Evolutionary conservation across 257 asterid genomes (phyloP), one percentile per base, ranked within the genome.

Genomic region (Ballota nigra): DNA sequence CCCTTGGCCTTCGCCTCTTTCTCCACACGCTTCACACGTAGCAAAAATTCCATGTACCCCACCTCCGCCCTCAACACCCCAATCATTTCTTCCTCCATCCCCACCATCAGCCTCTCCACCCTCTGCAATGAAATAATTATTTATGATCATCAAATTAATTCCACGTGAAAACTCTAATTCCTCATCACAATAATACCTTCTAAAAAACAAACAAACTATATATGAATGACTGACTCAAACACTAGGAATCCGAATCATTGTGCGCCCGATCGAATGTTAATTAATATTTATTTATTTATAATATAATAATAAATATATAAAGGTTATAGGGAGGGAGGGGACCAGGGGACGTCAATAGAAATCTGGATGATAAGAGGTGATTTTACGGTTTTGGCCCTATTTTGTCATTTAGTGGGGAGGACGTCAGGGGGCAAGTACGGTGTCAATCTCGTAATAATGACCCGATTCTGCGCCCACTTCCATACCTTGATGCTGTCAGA

Each of bases 1-100:
- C 95, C 97, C 8, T 77, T 84, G 26, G 81, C 87, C 77, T 82
- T 91, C 28, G 96, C 97, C 36, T 83, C 83, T 65, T 86, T 74
- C 73, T 89, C 99, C 1, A 76, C 90, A 3, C 81, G 86, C 69
- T 94, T 89, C 67, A 94, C 99, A 0, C 99, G 96, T 65, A 79
- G n/a, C 66, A 94, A 61, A 20, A 94, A 94, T 0, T 86, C 82
- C 83, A 82, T 75, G 79, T 94, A 94, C 68, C 75, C 76, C 67
- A 83, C 70, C 15, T 89, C 92, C 57, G 59, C 77, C 45, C 75
- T 75, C 63, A 83, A 83, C n/a, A n/a, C n/a, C 62, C 13, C 19
- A 1, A 80, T 85, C 74, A 83, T 62, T 4, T 75, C 79, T 64
- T 84, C 51, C 64, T 63, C 63, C 36, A 15, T 84, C 61, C 77